Evolutionary conservation across 768 basidiomycete species (phyloP).

Genomic region (Amanita exitialis): DNA sequence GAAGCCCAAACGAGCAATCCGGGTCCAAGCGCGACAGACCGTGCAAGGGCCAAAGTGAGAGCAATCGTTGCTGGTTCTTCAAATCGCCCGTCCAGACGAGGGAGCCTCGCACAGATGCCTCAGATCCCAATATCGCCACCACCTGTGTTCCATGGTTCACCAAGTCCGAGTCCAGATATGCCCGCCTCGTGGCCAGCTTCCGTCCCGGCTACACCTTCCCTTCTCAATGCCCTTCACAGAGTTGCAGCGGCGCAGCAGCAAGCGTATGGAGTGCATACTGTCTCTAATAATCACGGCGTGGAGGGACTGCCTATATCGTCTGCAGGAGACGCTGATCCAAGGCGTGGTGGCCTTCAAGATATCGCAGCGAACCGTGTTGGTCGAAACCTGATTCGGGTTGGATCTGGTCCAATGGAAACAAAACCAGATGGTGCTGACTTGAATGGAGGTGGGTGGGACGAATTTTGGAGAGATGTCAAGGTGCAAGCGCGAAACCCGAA

Average conservation of each 20-base stretch:
- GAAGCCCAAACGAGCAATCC: background rate
- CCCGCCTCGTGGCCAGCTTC: conserved; percentile 11
- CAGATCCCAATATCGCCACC: conserved; percentile 11
- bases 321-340: conserved; percentile 7
- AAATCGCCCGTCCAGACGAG: background rate
- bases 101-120: background rate
- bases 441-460: conserved; percentile 31
- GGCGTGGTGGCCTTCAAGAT: background rate
- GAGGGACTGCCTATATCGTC: background rate
- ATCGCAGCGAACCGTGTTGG: background rate
- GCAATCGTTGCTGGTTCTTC: background rate
- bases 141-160: conserved; percentile 6
- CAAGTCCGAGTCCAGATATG: conserved; percentile 10
- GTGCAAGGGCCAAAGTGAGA: conserved; percentile 8
- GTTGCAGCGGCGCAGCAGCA: conserved; percentile 45
- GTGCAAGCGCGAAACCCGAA: too few species aligned
- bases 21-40: background rate
- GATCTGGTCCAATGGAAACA: background rate
- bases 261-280: conserved; percentile 24
- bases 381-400: background rate
- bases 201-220: conserved; percentile 54
- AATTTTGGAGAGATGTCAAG: conserved; percentile 37
- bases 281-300: conserved; percentile 6
- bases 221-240: conserved; percentile 54
- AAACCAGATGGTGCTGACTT: background rate